Base-by-base conservation (phyloP, 345 rosid genomes). In the Atalantia buxifolia region DNA sequence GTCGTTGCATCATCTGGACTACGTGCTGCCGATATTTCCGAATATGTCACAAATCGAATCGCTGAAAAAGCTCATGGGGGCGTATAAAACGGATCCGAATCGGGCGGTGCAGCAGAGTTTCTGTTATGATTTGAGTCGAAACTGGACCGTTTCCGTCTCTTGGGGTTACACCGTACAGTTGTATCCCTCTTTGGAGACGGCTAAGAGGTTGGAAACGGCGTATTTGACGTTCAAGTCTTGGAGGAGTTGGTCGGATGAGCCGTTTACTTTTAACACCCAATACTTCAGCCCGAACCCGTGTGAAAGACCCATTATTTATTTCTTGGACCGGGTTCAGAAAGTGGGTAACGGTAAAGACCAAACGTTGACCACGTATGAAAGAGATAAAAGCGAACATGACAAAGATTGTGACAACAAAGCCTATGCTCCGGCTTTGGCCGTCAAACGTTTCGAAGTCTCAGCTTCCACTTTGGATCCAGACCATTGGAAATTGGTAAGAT, bases 131-230 rank as follows among this genome's bases (percentile, higher is more conserved):
- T 38, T 74, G 38, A 85, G 24, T 22, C 86, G 91, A 3, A 90
- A 88, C 42, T 91, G 96, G 95, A 88, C 94, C 7, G 75, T 93
- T 65, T 93, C 98, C 5, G 86, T 91, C 12, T 91, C 98, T 0
- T 95, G 99, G 99, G 97, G 99, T 2, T 95, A 92, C 84, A 87
- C 92, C 1, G 63, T 91, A 7, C 99, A 92, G 72, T 66, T 95
- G 33, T 91, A 91, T 76, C 93, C 94, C 0, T 86, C 82, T 2
- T 6, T 92, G 21, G 45, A 87, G 21, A 86, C 87, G 21, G 92
- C 94, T 0, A 93, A 83, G 76, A 78, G 84, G 76, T 88, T 95
- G 27, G 94, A 88, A 71, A 87, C 96, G 0, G 86, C 92, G 3
- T 75, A 86, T 2, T 83, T 33, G 78, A 95, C 99, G 70, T 93